Base-by-base conservation (phyloP, 148 eudicot species). In the Rhododendron simsii region DNA sequence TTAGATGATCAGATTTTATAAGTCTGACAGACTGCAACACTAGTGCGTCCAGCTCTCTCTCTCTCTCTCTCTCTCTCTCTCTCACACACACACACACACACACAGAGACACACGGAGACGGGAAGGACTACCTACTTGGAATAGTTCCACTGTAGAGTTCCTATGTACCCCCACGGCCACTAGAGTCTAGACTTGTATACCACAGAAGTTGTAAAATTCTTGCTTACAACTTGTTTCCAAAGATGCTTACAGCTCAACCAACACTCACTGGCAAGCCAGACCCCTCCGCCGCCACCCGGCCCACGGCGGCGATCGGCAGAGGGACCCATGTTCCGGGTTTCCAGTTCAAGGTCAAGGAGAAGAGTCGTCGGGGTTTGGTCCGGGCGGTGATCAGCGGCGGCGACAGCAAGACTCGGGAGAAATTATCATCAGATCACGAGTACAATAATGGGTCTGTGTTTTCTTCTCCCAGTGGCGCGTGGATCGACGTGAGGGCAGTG, bases 381-480 rank as follows among this genome's bases (percentile, higher is more conserved):
- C 91, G 89, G 87, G 97, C 98, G 7, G 93, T 91, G 86, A 93
- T 92, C 84, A 93, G 94, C 84, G 86, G 91, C 82, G 95, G 91
- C 26, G 95, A 91, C 87, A 90, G 84, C 85, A 88, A 88, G 76
- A 84, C 75, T 63, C 77, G 47, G 67, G 84, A 84, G 74, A 75
- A 91, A 85, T 79, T 67, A 75, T 82, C 57, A 14, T 59, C 86
- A 8, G 65, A 51, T 51, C 23, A 39, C 7, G 74, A 37, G 57
- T 80, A 41, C 35, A 84, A 79, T 73, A 59, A 59, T 59, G 91
- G 87, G 80, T 80, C 90, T 59, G 81, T 81, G 74, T 13, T 80
- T 67, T 86, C 87, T 51, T 79, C 88, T 26, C 45, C 85, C 45
- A 57, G 16, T 28, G 81, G 84, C 51, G 86, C 87, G 39, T 87